Conservation (phyloP, 2,329 filamentous ascomycete species). For the Aspergillus sp. region DNA sequence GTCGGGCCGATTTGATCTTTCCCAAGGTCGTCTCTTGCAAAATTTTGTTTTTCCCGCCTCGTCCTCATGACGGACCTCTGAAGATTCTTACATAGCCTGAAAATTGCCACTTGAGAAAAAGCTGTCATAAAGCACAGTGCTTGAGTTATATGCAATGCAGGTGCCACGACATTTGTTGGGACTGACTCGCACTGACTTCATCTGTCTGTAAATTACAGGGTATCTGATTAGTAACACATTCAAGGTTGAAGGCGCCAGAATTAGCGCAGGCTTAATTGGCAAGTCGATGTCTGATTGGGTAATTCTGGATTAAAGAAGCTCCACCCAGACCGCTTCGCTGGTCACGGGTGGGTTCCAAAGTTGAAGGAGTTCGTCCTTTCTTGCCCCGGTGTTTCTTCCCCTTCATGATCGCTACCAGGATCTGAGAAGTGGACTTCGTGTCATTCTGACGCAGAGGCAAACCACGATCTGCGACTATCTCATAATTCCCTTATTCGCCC, state of each 20-base stretch:
- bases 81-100: neutral
- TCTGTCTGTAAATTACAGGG: neutral
- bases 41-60: neutral
- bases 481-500: constrained; percentile 8
- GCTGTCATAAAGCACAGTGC: neutral
- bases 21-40: neutral
- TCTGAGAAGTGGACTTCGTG: neutral
- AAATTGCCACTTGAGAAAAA: neutral
- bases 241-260: neutral
- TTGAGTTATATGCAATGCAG: constrained; percentile 1
- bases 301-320: neutral
- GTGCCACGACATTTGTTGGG: neutral
- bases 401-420: constrained; percentile 13
- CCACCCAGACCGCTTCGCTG: constrained; percentile 14
- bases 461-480: constrained; percentile 6
- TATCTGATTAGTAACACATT: neutral
- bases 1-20: neutral
- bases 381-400: neutral
- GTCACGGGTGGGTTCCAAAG: constrained; percentile 1
- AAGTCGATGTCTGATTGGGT: neutral
- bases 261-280: constrained; percentile 14
- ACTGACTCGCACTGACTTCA: neutral
- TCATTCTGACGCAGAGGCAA: neutral
- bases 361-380: neutral
- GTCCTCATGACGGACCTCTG: neutral